phyloP scores from a whole-genome alignment of 2,329 filamentous ascomycete genomes.

The Talaromyces sp. region DNA sequence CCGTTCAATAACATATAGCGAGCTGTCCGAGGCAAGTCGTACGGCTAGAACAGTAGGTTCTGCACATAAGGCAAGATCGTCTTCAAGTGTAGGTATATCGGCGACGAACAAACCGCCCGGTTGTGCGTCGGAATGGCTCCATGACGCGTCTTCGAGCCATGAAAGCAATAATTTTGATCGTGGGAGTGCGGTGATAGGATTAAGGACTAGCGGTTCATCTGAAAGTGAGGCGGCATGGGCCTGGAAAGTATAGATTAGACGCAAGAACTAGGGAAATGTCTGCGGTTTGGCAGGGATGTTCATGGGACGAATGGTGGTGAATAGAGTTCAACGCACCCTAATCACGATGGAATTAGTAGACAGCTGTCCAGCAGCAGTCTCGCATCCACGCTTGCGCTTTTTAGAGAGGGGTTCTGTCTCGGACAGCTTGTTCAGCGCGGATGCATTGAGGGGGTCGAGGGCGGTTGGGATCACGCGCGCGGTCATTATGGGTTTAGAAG shows the following conservation, averaged over 20 bases:
- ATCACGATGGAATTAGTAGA: slow-evolving; percentile 34
- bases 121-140: slow-evolving; percentile 31
- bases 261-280: neutral
- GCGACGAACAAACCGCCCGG: slow-evolving; percentile 42
- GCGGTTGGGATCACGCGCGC: slow-evolving; percentile 33
- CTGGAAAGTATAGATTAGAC: slow-evolving; percentile 22
- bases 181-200: slow-evolving; percentile 40
- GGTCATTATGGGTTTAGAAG: slow-evolving; percentile 39
- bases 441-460: slow-evolving; percentile 38
- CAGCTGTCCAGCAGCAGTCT: slow-evolving; percentile 18
- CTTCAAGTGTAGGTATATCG: slow-evolving; percentile 41
- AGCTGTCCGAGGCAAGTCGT: slow-evolving; percentile 32
- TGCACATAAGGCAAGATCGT: slow-evolving; percentile 21
- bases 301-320: neutral
- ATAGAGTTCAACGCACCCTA: slow-evolving; percentile 30
- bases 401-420: slow-evolving; percentile 31
- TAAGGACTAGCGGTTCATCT: slow-evolving; percentile 37
- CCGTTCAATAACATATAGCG: slow-evolving; percentile 42
- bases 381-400: slow-evolving; percentile 37
- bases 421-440: slow-evolving; percentile 35
- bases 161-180: slow-evolving; percentile 42
- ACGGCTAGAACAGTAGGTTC: slow-evolving; percentile 39
- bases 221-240: slow-evolving; percentile 39
- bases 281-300: neutral
- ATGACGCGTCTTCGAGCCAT: slow-evolving; percentile 42